Evolutionary conservation across 2,329 filamentous ascomycete genomes (phyloP), one percentile per base, ranked within the genome.

Genomic region (Aureobasidium sp.): DNA sequence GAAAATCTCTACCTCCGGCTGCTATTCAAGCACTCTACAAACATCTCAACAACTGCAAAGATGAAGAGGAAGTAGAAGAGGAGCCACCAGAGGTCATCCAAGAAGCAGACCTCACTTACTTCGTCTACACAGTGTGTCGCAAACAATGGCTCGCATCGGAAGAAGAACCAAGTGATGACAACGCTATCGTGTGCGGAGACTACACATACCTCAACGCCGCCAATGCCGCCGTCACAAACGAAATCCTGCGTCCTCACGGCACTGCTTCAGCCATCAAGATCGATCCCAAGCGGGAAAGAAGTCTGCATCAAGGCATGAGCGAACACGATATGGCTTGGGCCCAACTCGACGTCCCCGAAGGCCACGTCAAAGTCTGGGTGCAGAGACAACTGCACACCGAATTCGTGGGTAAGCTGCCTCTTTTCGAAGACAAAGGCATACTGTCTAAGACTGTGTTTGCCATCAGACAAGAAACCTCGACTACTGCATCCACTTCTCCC

Each of bases 81-180:
- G 15, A 45, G 9, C 44, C 9, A 13, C 59, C 52, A 42, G 59
- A 55, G 10, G 2, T 9, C 3, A 41, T 59, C 11, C 25, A 37
- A 36, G 54, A 52, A 30, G 36, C 29, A 44, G 55, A 63, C 27
- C 39, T 54, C 3, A 54, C 25, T 15, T 60, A 52, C 42, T 54
- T 53, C 25, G 49, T 63, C 5, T 63, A 63, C 49, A 45, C 30
- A 15, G 62, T 63, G 7, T 32, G 30, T 3, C 62, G 54, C 34
- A 59, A 63, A 39, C 48, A 54, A 25, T 63, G 62, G 62, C 29
- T 13, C 15, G 27, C n/a, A 13, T 5, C 36, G 7, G 39, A 32
- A 13, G 29, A 49, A 21, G 47, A 47, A 36, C 47, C 54, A 11
- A 47, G 47, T 6, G 49, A 54, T 49, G 39, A 39, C 10, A 48